A percentile compares a stretch with the other conserved stretches of the same genome.
phyloP scores from a whole-genome alignment of 495 filamentous ascomycete species.

The Entonaema liquescens region DNA sequence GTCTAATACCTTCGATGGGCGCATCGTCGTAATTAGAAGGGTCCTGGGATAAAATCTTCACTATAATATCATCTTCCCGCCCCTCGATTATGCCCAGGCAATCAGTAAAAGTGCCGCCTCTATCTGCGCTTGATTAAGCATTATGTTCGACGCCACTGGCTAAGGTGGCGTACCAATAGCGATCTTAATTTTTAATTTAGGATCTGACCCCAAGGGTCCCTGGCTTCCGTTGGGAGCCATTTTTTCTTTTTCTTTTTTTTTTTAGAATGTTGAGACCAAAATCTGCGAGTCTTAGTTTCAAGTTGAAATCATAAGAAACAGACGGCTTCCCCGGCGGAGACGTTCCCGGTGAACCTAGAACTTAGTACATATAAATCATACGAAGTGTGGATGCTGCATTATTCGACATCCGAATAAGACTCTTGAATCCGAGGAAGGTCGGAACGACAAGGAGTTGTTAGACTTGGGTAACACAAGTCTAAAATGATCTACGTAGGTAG shows the following conservation, averaged over 20 bases:
- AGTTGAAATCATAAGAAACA: background rate
- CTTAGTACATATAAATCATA: background rate
- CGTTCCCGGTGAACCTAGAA: background rate
- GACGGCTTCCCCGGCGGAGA: background rate
- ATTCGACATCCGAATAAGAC: background rate
- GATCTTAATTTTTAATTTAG: conserved; percentile 8
- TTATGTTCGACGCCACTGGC: background rate
- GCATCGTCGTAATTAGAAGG: conserved; percentile 62
- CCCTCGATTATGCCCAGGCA: conserved; percentile 63
- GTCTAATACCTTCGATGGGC: conserved; percentile 54
- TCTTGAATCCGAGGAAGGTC: conserved; percentile 6
- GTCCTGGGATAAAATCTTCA: conserved; percentile 62
- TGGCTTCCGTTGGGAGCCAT: background rate
- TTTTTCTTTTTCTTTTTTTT: too few species aligned
- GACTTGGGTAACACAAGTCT: background rate
- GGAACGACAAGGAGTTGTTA: background rate
- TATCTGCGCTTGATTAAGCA: conserved; percentile 41
- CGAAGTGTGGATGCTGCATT: background rate
- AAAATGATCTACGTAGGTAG: background rate
- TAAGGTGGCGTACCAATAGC: conserved; percentile 10
- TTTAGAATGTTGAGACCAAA: background rate
- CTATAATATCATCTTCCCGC: conserved; percentile 53
- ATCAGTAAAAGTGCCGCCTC: conserved; percentile 76
- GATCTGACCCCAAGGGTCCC: background rate
- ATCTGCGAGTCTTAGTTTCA: background rate